phyloP scores from a whole-genome alignment of 2,329 filamentous ascomycete species.

The Aspergillus sp. region DNA sequence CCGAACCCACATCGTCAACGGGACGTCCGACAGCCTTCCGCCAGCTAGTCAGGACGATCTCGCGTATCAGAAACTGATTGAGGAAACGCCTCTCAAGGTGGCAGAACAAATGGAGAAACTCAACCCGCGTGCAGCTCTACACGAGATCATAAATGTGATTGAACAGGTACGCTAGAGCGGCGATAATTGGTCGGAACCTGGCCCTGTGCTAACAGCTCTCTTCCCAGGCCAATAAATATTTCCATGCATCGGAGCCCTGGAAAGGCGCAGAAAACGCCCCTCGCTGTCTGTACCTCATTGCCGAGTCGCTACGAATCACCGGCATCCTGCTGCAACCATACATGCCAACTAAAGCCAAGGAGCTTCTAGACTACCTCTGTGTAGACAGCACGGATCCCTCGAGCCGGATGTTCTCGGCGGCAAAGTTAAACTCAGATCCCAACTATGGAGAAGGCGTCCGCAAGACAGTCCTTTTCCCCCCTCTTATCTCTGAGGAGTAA shows the following conservation, averaged over 20 bases:
- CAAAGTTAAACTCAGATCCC: constrained; percentile 62
- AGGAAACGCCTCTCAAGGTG: constrained; percentile 43
- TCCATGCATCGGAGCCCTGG: constrained; percentile 71
- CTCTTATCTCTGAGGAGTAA: constrained; percentile 41
- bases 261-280: constrained; percentile 49
- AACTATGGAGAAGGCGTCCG: constrained; percentile 63
- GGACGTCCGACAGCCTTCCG: constrained; percentile 28
- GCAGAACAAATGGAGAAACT: constrained; percentile 61
- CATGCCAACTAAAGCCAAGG: constrained; percentile 74
- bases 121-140: constrained; percentile 65
- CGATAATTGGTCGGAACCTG: not conserved
- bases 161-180: constrained; percentile 50
- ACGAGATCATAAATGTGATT: constrained; percentile 62
- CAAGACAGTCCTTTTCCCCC: constrained; percentile 54
- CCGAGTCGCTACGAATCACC: constrained; percentile 74
- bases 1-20: constrained; percentile 54
- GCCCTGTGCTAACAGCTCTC: constrained; percentile 2
- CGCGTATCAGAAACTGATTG: constrained; percentile 43
- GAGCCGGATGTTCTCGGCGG: constrained; percentile 63
- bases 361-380: constrained; percentile 74
- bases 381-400: constrained; percentile 55
- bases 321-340: constrained; percentile 88
- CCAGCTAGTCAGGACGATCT: constrained; percentile 29
- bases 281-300: constrained; percentile 65
- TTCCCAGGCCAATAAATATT: constrained; percentile 63